These are phyloP conservation scores for Rubia occidens DNA, from an alignment of 305 asterid species.

Conservation along the genomic window DNA sequence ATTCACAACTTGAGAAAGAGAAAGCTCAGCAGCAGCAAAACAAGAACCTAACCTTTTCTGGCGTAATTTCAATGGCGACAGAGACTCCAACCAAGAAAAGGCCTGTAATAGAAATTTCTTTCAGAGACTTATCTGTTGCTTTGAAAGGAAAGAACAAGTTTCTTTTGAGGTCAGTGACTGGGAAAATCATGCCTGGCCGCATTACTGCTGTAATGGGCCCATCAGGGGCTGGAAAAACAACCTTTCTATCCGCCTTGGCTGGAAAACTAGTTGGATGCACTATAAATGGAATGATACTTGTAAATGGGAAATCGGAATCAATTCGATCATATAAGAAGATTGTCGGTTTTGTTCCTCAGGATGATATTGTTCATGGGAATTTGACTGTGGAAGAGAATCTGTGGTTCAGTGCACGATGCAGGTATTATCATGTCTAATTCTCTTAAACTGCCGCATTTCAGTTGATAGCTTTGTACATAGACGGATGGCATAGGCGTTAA, in stretches of 20 bases:
- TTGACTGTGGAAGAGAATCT: slow-evolving; percentile 93
- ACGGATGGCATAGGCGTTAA: not conserved
- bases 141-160: slow-evolving; percentile 67
- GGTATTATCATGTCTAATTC: slow-evolving; percentile 36
- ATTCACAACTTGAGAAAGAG: slow-evolving; percentile 84
- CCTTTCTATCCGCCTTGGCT: slow-evolving; percentile 89
- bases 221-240: slow-evolving; percentile 97
- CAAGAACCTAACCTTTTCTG: slow-evolving; percentile 75
- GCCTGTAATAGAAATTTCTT: slow-evolving; percentile 63
- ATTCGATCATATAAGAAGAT: slow-evolving; percentile 73
- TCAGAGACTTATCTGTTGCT: slow-evolving; percentile 65
- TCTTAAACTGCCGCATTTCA: slow-evolving; percentile 9
- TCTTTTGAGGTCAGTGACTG: slow-evolving; percentile 68
- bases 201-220: slow-evolving; percentile 95
- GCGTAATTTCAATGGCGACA: slow-evolving; percentile 82
- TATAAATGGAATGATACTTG: slow-evolving; percentile 51
- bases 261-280: slow-evolving; percentile 89
- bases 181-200: slow-evolving; percentile 77
- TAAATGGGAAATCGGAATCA: slow-evolving; percentile 65
- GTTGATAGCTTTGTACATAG: not conserved
- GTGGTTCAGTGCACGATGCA: slow-evolving; percentile 95
- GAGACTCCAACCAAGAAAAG: slow-evolving; percentile 43
- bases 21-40: slow-evolving; percentile 67
- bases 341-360: slow-evolving; percentile 92
- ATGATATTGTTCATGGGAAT: slow-evolving; percentile 93